Base-by-base conservation (phyloP, 805 yeast genomes). In the Candida hispaniensis region DNA sequence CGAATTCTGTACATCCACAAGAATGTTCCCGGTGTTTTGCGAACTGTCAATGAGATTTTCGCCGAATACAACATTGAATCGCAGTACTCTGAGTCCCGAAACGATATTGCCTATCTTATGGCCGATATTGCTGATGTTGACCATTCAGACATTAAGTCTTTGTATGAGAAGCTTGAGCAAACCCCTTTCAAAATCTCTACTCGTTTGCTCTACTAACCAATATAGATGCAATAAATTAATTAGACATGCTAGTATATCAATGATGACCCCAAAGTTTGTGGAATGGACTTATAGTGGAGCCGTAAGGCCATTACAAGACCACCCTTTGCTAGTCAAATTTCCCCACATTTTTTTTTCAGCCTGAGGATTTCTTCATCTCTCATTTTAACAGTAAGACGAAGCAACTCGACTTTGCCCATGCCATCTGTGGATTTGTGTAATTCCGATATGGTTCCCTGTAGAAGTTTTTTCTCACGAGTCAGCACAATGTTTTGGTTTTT, bases 21-120 rank as follows among this genome's bases (percentile, higher is more conserved):
- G 63, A 91, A 91, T 62, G 95, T 91, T 50, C 98, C 98, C 17
- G 98, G 98, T 74, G 98, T 91, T 39, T 71, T 91, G 71, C 81
- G 83, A 59, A 83, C 94, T 25, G 98, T 91, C 52, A 91, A 91
- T 69, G 88, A 88, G 66, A 82, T 91, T 49, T 73, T 91, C 60
- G 79, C 93, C 40, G 76, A 76, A 58, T 86, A 91, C 69, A 91
- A 91, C 63, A 91, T 91, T 60, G 96, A 86, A 63, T 88, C 91
- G 63, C 98, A 91, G 67, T 91, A 75, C 64, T 79, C 96, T n/a
- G 97, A 91, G 59, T 85, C 96, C 15, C 74, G 80, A 55, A 94
- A 94, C 46, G 93, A 82, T 41, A 78, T 91, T 53, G 98, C 98
- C 41, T 91, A 91, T 64, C 70, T 91, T 60, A 86, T 91, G 93